These are phyloP conservation scores for Brettanomyces sp. DNA, from an alignment of 805 yeast genomes.

Conservation along the genomic window DNA sequence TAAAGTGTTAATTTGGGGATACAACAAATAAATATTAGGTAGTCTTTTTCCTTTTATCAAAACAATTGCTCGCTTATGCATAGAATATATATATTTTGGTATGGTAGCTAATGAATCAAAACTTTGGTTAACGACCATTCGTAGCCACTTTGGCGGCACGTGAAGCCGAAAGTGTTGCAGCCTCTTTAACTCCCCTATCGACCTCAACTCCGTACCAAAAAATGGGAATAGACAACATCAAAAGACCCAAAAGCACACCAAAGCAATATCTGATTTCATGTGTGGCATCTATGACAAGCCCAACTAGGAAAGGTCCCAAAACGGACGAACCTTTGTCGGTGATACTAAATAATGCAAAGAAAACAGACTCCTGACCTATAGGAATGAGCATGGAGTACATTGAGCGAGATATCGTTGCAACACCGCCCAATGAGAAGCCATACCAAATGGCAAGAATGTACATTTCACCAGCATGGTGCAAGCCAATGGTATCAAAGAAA, in stretches of 20 bases:
- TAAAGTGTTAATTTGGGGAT: slow-evolving; percentile 53
- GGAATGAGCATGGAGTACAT: slow-evolving; percentile 64
- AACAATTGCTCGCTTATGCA: background rate
- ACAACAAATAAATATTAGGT: background rate
- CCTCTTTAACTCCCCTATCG: slow-evolving; percentile 45
- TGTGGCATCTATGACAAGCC: slow-evolving; percentile 59
- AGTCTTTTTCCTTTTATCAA: background rate
- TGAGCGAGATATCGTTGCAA: slow-evolving; percentile 61
- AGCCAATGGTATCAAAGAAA: slow-evolving; percentile 42
- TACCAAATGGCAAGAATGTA: slow-evolving; percentile 63
- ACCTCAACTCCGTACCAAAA: slow-evolving; percentile 41
- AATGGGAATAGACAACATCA: slow-evolving; percentile 50
- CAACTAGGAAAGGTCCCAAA: slow-evolving; percentile 66
- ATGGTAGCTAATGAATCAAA: too few species aligned
- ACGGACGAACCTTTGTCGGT: slow-evolving; percentile 78
- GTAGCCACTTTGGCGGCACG: too few species aligned
- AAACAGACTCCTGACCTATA: slow-evolving; percentile 63
- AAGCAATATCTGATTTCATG: slow-evolving; percentile 70
- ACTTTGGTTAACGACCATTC: too few species aligned
- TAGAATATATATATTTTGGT: background rate
- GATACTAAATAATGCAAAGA: slow-evolving; percentile 65
- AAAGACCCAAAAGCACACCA: slow-evolving; percentile 46
- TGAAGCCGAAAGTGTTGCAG: slow-evolving; percentile 5
- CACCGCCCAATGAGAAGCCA: slow-evolving; percentile 66
- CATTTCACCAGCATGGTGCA: slow-evolving; percentile 60